Percentiles rank a stretch among this genome's conserved stretches.
These are phyloP conservation scores for Umbelopsis sp. DNA, from an alignment of 192 early-diverging fungal species.

Conservation along the genomic window DNA sequence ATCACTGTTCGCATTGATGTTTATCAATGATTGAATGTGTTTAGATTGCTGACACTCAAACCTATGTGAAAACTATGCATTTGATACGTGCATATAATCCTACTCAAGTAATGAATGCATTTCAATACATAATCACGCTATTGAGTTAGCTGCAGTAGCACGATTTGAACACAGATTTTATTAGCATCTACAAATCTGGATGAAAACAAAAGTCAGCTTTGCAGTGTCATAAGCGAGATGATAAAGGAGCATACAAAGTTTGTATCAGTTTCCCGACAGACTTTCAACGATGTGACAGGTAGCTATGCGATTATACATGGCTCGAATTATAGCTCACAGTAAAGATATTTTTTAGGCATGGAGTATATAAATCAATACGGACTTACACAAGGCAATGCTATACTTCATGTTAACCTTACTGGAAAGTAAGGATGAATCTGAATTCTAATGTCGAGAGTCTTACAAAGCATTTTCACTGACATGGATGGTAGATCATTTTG, in stretches of 20 bases:
- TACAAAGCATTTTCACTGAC: neutral
- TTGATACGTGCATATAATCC: constrained; percentile 62
- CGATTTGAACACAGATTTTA: neutral
- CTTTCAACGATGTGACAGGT: neutral
- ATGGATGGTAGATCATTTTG: constrained; percentile 51
- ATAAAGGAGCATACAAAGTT: constrained; percentile 27
- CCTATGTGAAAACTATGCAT: constrained; percentile 63
- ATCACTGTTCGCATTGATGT: neutral
- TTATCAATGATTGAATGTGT: neutral
- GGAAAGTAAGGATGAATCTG: constrained; percentile 44
- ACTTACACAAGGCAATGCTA: constrained; percentile 49
- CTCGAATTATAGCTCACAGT: neutral
- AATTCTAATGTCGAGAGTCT: neutral
- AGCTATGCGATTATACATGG: neutral
- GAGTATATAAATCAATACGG: constrained; percentile 43
- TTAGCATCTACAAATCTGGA: constrained; percentile 51
- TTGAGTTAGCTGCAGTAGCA: neutral
- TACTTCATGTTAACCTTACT: constrained; percentile 45
- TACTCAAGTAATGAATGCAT: constrained; percentile 47
- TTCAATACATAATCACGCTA: neutral
- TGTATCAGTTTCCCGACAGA: neutral
- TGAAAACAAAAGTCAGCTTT: constrained; percentile 56
- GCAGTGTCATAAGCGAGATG: constrained; percentile 41
- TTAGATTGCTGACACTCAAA: constrained; percentile 67
- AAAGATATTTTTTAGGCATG: constrained; percentile 25